Evolutionary conservation across 2,329 filamentous ascomycete species (phyloP).

Genomic region (Phoma sp.): DNA sequence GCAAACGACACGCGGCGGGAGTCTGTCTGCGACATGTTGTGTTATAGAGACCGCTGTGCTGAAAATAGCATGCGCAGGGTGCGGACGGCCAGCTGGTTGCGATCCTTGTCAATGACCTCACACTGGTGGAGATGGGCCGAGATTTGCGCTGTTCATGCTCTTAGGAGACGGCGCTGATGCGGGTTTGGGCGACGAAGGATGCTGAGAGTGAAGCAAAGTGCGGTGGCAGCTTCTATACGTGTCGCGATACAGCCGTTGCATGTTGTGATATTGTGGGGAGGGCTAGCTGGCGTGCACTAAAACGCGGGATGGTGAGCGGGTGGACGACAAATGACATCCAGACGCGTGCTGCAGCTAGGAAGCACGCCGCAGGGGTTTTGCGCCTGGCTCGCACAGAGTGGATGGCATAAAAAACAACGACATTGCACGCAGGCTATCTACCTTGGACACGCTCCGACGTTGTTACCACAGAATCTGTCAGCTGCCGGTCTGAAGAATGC

Average conservation of each 20-base stretch:
- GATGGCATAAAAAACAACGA: neutral
- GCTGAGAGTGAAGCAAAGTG: neutral
- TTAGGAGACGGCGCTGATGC: neutral
- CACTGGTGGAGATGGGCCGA: conserved; percentile 15
- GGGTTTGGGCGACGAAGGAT: neutral
- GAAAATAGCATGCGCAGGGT: conserved; percentile 24
- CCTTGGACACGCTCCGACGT: neutral
- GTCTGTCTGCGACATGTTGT: conserved; percentile 13
- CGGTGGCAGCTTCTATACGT: conserved; percentile 17
- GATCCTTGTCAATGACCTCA: conserved; percentile 48
- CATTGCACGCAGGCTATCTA: neutral
- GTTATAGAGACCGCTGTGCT: conserved; percentile 14
- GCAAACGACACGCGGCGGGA: conserved; percentile 17
- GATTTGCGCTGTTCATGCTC: conserved; percentile 19
- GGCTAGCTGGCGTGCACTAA: conserved; percentile 5
- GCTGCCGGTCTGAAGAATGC: conserved; percentile 5
- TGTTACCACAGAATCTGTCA: neutral
- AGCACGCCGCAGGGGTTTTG: conserved; percentile 7
- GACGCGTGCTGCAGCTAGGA: conserved; percentile 14
- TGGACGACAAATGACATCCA: conserved; percentile 11
- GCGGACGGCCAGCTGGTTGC: conserved; percentile 27
- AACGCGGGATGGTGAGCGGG: conserved; percentile 2
- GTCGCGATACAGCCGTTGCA: conserved; percentile 10
- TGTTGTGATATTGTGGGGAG: conserved; percentile 14
- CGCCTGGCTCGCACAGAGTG: neutral